Conservation (phyloP, 2,329 filamentous ascomycete genomes). For the Fusarium succisae region DNA sequence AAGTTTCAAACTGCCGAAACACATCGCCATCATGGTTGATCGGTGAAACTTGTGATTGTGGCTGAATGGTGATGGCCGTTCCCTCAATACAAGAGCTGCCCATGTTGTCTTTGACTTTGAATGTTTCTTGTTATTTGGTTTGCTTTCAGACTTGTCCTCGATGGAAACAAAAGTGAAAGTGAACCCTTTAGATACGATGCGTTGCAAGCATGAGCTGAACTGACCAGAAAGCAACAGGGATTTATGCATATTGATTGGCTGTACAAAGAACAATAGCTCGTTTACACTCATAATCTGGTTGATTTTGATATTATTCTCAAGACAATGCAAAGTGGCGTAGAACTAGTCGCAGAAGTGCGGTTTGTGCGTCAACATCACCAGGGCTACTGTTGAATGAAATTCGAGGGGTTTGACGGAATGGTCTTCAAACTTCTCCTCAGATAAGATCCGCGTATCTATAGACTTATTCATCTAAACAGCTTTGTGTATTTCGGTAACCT, state of each 20-base stretch:
- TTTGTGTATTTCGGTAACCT: rapidly evolving
- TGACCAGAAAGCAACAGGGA: rapidly evolving
- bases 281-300: rapidly evolving
- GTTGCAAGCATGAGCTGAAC: neutral
- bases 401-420: no score
- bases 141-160: rapidly evolving
- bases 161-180: neutral
- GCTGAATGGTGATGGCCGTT: rapidly evolving
- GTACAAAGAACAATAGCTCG: neutral
- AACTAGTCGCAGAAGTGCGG: neutral
- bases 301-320: neutral
- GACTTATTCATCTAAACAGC: rapidly evolving
- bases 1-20: neutral
- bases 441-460: rapidly evolving
- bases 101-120: rapidly evolving
- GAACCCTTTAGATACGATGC: rapidly evolving
- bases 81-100: rapidly evolving
- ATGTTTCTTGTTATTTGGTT: rapidly evolving
- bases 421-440: rapidly evolving
- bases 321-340: slow-evolving; percentile 13
- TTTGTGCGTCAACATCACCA: neutral
- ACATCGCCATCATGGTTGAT: no score
- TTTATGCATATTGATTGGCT: neutral
- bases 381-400: neutral
- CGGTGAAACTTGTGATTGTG: no score